Evolutionary conservation across 345 rosid genomes (phyloP), one percentile per base, ranked within the genome.

Genomic region (Citrus sinensis): DNA sequence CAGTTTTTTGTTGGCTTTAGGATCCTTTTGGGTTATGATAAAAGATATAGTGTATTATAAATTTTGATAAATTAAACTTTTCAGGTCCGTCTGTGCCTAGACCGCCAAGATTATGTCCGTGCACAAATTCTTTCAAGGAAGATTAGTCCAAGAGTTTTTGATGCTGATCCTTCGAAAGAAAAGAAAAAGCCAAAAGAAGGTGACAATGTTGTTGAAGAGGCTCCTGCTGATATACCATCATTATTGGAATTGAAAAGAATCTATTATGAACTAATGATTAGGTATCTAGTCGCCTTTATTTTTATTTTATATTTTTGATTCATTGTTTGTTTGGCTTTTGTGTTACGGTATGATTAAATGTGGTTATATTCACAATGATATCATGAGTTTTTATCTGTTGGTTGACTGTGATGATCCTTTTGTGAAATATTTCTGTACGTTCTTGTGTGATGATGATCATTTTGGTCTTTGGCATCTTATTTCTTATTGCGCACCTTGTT

Each of bases 131-230:
- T 97, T 34, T 92, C 98, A 13, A 97, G 95, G 92, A 97, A 90
- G 92, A 91, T 97, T 78, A 97, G 91, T 76, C 88, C 96, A 8
- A 88, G 96, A 83, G 99, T 92, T 25, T 97, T 97, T 87, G 92
- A 90, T 61, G 89, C 78, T 49, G 97, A 92, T 77, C 73, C 90
- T 71, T 85, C 94, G 8, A 93, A 97, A 75, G 97, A 91, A 80
- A 94, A 94, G 87, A 97, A 94, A 84, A 94, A 92, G 83, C 94
- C 97, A 51, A 97, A 97, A 80, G 98, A 93, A 87, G 96, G 96
- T 76, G 98, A 93, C 35, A 84, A 84, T 81, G 74, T 94, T 58
- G 88, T 97, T 68, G 98, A 93, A 82, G 98, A 92, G 86, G 97
- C 99, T 77, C 94, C 99, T 61, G 95, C 94, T 76, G 98, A 94